phyloP scores from a whole-genome alignment of 306 rosid genomes.

The Vigna radiata region DNA sequence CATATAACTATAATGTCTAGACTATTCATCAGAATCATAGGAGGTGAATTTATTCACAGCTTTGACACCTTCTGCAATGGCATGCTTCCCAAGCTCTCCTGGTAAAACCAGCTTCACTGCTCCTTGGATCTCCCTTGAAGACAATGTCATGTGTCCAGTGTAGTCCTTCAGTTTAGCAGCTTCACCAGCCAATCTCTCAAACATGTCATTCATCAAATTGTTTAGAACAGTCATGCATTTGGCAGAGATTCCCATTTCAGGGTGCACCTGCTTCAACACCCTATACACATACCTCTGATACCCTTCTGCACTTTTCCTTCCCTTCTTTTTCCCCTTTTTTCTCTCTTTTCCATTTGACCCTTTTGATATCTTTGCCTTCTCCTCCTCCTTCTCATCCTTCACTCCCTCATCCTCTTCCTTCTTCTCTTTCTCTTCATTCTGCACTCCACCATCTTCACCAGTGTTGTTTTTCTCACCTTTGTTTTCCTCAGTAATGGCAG shows the following conservation, averaged over 20 bases:
- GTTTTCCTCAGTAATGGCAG: slow-evolving; percentile 8
- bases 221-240: slow-evolving; percentile 67
- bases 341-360: slow-evolving; percentile 26
- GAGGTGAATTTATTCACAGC: slow-evolving; percentile 56
- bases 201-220: slow-evolving; percentile 84
- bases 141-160: slow-evolving; percentile 54
- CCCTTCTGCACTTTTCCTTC: slow-evolving; percentile 50
- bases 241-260: slow-evolving; percentile 66
- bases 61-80: slow-evolving; percentile 76
- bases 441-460: background rate
- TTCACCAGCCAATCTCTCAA: slow-evolving; percentile 71
- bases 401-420: background rate
- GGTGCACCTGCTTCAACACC: slow-evolving; percentile 84
- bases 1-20: background rate
- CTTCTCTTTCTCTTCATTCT: slow-evolving; percentile 1
- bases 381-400: background rate
- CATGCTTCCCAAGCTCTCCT: slow-evolving; percentile 78
- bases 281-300: slow-evolving; percentile 70
- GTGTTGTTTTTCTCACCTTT: slow-evolving; percentile 20
- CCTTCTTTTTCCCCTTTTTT: slow-evolving; percentile 42
- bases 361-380: background rate
- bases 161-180: slow-evolving; percentile 59
- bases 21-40: background rate
- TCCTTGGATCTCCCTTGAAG: slow-evolving; percentile 74
- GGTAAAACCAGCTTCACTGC: slow-evolving; percentile 74